A percentile compares a stretch with the other conserved stretches of the same genome.
These are phyloP conservation scores for Claviceps africana DNA, from an alignment of 2,329 filamentous ascomycete genomes.

Conservation along the genomic window DNA sequence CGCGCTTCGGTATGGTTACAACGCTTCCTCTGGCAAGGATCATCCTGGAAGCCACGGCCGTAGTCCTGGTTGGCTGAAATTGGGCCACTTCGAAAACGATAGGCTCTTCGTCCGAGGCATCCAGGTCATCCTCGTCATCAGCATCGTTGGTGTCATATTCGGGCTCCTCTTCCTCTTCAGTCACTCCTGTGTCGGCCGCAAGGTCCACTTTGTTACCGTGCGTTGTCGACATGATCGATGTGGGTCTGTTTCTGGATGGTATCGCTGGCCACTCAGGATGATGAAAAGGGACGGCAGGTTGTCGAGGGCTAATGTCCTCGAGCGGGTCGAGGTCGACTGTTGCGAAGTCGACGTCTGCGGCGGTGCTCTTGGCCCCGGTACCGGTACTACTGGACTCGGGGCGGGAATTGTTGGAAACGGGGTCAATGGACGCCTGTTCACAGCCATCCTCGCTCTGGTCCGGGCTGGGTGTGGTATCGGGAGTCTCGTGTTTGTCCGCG, in stretches of 20 bases:
- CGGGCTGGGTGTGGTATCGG: conserved; percentile 40
- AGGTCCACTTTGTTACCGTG: conserved; percentile 12
- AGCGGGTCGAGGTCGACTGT: conserved; percentile 40
- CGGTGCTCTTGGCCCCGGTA: conserved; percentile 7
- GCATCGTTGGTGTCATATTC: conserved; percentile 15
- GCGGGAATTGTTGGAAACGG: conserved; percentile 20
- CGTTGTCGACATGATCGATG: not conserved
- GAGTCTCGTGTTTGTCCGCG: conserved; percentile 27
- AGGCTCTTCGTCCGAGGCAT: conserved; percentile 42
- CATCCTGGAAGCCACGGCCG: conserved; percentile 48
- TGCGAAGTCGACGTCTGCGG: conserved; percentile 43
- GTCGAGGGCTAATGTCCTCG: conserved; percentile 27
- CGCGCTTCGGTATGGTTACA: conserved; percentile 71
- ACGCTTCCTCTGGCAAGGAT: conserved; percentile 63
- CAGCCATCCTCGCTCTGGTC: conserved; percentile 39
- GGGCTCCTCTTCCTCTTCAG: conserved; percentile 8
- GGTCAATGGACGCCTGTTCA: conserved; percentile 26
- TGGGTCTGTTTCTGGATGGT: conserved; percentile 6
- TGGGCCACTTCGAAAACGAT: conserved; percentile 56
- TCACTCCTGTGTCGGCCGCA: conserved; percentile 13
- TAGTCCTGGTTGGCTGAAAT: conserved; percentile 37
- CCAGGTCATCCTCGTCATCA: conserved; percentile 31
- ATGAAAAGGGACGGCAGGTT: conserved; percentile 20
- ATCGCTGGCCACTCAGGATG: conserved; percentile 2
- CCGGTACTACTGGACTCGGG: conserved; percentile 4